These are phyloP conservation scores for Hansenula lynferdii DNA, from an alignment of 1,139 yeast genomes.

Conservation along the genomic window DNA sequence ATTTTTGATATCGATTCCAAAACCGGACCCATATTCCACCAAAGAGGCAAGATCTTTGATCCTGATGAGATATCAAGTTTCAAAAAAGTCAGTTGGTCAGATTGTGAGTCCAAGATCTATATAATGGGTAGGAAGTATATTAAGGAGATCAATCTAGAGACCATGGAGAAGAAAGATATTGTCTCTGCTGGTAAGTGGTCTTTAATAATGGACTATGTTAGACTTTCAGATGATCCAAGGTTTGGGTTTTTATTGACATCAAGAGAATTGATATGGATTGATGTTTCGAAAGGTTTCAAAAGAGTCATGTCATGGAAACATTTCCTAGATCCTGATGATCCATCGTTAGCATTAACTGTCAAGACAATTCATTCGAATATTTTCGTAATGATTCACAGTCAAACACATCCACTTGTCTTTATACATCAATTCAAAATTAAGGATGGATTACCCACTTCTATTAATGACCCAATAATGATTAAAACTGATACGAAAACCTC, in stretches of 20 bases:
- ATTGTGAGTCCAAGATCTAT: constrained; percentile 27
- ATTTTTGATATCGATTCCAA: too few relatives aligned
- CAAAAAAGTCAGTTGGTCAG: constrained; percentile 45
- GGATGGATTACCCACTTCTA: constrained; percentile 34
- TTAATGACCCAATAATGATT: constrained; percentile 37
- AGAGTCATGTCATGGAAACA: constrained; percentile 70
- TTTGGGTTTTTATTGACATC: constrained; percentile 50
- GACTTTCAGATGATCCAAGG: constrained; percentile 20
- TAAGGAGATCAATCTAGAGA: constrained; percentile 27
- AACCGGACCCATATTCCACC: too few relatives aligned
- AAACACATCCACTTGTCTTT: constrained; percentile 35
- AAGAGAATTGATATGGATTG: constrained; percentile 52
- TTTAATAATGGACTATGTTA: constrained; percentile 39
- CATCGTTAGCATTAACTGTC: constrained; percentile 42
- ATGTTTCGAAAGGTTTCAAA: constrained; percentile 26
- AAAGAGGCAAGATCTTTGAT: constrained; percentile 32
- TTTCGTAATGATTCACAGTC: constrained; percentile 38
- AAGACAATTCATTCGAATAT: constrained; percentile 23
- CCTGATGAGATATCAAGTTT: constrained; percentile 52
- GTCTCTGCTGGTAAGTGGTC: constrained; percentile 59
- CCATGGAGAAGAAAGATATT: constrained; percentile 27
- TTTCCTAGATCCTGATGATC: constrained; percentile 49
- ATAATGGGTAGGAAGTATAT: constrained; percentile 43
- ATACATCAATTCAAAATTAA: constrained; percentile 39
- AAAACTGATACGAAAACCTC: constrained; percentile 10